These are phyloP conservation scores for Leccinum griseonigrum DNA, from an alignment of 1,284 basidiomycete species.

Conservation along the genomic window DNA sequence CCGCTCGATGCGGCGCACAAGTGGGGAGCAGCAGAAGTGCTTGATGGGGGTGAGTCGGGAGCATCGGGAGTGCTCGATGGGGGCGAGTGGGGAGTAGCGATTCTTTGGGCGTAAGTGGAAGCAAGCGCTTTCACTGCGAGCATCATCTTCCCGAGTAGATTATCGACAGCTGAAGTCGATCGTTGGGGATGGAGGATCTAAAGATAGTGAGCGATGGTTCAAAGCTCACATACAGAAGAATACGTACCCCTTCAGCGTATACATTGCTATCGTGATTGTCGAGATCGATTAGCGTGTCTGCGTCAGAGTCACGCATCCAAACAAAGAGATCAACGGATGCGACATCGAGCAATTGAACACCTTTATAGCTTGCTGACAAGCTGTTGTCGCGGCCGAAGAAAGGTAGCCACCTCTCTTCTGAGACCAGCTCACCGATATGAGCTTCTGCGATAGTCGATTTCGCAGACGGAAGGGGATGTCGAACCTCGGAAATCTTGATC, in stretches of 20 bases:
- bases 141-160: background rate
- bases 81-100: background rate
- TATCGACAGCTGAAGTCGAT: background rate
- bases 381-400: background rate
- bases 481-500: background rate
- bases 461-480: background rate
- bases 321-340: background rate
- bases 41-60: background rate
- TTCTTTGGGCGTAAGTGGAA: background rate
- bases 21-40: background rate
- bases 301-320: background rate
- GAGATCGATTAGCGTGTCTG: background rate
- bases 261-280: background rate
- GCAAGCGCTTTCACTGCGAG: background rate
- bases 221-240: background rate
- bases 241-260: background rate
- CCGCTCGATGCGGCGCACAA: background rate
- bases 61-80: background rate
- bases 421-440: background rate
- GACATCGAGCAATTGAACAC: background rate
- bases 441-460: background rate
- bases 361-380: background rate
- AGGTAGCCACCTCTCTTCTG: background rate
- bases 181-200: background rate
- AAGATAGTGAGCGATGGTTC: background rate